Evolutionary conservation across 768 basidiomycete genomes (phyloP), one percentile per base, ranked within the genome.

Genomic region (Nevesoporus exiguus): DNA sequence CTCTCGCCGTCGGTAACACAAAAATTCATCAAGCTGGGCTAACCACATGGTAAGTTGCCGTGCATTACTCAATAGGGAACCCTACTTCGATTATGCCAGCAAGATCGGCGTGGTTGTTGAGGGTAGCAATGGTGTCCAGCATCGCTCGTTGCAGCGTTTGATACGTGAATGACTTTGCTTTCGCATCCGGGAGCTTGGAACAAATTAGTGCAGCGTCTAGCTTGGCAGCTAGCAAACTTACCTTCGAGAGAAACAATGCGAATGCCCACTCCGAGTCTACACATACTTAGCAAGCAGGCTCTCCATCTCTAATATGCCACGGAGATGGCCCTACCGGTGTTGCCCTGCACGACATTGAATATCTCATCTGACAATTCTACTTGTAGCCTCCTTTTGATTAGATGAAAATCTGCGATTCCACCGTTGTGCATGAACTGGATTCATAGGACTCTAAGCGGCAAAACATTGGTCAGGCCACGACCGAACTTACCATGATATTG

Each of bases 191-290:
- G 24, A 95, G 80, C 93, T 95, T 62, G 10, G 37, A 40, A 31
- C 21, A 36, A 8, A 51, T 64, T 48, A 59, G 59, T 43, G 21
- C 33, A 14, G 46, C 13, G 29, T 44, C 54, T 31, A 27, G 44
- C 24, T 43, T 43, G 14, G 42, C 34, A 24, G 22, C 6, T 7
- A 29, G 58, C 5, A 19, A 54, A 36, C 49, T 58, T 57, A 84
- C 91, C 75, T 87, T 90, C 3, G 94, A 91, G 29, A 98, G 71
- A 69, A 95, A 90, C 47, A 96, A 73, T 8, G 91, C 94, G 67
- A 98, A 99, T 6, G 92, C 88, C 94, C 95, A 98, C 76, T 99
- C 95, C 4, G 93, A 95, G 72, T 99, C 96, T 88, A 44, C 25
- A 47, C 37, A 47, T 43, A 14, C 44, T 51, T 41, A 41, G 49